Evolutionary conservation across 148 eudicot genomes (phyloP).

Genomic region (Camellia lanceoleosa): DNA sequence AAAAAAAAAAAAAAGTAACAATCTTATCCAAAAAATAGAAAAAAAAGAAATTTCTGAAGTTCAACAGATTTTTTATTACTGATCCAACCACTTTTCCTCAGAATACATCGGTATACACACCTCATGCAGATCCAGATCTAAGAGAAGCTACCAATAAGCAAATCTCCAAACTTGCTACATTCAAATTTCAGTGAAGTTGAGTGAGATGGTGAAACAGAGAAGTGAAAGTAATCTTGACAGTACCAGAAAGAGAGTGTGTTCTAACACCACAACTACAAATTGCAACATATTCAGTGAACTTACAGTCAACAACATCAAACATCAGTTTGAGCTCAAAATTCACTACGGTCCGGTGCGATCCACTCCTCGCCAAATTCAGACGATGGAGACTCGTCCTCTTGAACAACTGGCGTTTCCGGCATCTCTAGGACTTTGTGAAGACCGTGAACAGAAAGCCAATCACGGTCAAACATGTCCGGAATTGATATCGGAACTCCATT

Average conservation of each 20-base stretch:
- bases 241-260: not conserved
- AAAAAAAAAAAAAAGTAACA: no score
- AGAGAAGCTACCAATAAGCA: not conserved
- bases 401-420: not conserved
- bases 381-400: not conserved
- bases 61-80: not conserved
- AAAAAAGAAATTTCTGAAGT: not conserved
- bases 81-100: not conserved
- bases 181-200: not conserved
- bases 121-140: not conserved
- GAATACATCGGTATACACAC: not conserved
- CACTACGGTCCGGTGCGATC: not conserved
- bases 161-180: no score
- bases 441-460: constrained; percentile 25
- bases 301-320: not conserved
- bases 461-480: constrained; percentile 14
- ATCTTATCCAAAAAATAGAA: no score
- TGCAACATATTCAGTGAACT: not conserved
- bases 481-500: constrained; percentile 16
- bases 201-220: not conserved
- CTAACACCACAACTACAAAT: no score
- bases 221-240: not conserved
- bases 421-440: constrained; percentile 13
- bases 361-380: not conserved
- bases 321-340: constrained; percentile 9